phyloP scores from a whole-genome alignment of 306 rosid species.

The Cicer judaicum region DNA sequence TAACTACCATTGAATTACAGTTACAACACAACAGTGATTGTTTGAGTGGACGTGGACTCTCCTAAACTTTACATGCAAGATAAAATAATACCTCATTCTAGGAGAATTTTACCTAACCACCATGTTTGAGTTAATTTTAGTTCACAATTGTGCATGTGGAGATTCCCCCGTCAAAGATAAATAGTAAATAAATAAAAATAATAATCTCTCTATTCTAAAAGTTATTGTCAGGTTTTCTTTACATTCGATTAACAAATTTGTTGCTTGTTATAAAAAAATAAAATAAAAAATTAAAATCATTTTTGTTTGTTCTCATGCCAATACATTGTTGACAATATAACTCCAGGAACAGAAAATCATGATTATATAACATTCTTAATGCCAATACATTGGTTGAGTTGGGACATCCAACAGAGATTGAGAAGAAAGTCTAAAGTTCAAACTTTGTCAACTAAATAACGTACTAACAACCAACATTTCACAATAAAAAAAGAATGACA shows the following conservation, averaged over 20 bases:
- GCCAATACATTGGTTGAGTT: too few species aligned
- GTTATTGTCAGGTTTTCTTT: neutral
- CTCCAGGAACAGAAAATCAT: constrained; percentile 1
- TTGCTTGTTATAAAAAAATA: too few species aligned
- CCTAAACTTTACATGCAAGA: neutral
- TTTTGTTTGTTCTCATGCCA: neutral
- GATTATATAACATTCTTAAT: neutral
- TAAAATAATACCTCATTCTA: too few species aligned
- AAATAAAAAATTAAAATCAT: too few species aligned
- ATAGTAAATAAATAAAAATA: neutral
- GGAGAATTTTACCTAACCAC: too few species aligned
- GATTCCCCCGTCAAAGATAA: neutral
- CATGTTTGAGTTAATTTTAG: too few species aligned
- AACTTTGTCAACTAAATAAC: too few species aligned
- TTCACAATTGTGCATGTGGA: neutral
- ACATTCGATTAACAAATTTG: neutral
- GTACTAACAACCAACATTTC: too few species aligned
- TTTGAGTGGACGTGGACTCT: constrained; percentile 7
- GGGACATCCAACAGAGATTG: too few species aligned
- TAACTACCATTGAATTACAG: neutral
- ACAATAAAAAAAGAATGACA: too few species aligned
- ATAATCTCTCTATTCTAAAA: neutral
- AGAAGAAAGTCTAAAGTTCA: too few species aligned
- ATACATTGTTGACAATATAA: neutral
- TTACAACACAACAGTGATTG: neutral